phyloP scores from a whole-genome alignment of 2,329 filamentous ascomycete species.

The Epichloe sp. region DNA sequence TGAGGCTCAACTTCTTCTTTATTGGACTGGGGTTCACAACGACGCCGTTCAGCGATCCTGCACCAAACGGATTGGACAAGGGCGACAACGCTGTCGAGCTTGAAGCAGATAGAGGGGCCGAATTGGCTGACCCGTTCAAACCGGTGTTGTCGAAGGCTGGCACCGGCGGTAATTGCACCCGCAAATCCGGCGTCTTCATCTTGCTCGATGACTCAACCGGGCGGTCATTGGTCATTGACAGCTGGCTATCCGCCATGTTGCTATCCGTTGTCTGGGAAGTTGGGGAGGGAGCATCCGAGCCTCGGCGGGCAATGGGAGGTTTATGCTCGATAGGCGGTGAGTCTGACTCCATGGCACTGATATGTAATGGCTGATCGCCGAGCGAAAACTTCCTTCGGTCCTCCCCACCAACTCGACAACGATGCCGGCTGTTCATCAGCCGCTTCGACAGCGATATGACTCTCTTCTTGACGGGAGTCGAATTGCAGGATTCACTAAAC shows the following conservation, averaged over 20 bases:
- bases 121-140: constrained; percentile 13
- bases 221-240: constrained; percentile 7
- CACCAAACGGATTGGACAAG: constrained; percentile 32
- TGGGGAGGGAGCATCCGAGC: constrained; percentile 13
- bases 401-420: constrained; percentile 27
- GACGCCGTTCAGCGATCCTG: constrained; percentile 28
- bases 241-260: constrained; percentile 17
- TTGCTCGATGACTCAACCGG: constrained; percentile 11
- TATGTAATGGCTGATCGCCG: constrained; percentile 13
- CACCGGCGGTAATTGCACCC: constrained; percentile 44
- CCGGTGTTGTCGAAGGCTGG: constrained; percentile 33
- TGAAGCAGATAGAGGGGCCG: constrained; percentile 35
- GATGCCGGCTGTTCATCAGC: constrained; percentile 35
- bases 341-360: constrained; percentile 27
- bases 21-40: constrained; percentile 42
- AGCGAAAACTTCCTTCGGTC: constrained; percentile 18
- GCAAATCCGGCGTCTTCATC: constrained; percentile 31
- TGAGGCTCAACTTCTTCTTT: constrained; percentile 55
- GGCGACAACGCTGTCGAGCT: constrained; percentile 36
- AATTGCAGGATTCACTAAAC: constrained; percentile 28
- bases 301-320: constrained; percentile 8
- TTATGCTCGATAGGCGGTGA: constrained; percentile 22
- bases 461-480: constrained; percentile 29
- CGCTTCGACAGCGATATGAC: constrained; percentile 41
- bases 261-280: constrained; percentile 13